Base-by-base conservation (phyloP, 75 land plant species). In the Adiantum capillusveneris region DNA sequence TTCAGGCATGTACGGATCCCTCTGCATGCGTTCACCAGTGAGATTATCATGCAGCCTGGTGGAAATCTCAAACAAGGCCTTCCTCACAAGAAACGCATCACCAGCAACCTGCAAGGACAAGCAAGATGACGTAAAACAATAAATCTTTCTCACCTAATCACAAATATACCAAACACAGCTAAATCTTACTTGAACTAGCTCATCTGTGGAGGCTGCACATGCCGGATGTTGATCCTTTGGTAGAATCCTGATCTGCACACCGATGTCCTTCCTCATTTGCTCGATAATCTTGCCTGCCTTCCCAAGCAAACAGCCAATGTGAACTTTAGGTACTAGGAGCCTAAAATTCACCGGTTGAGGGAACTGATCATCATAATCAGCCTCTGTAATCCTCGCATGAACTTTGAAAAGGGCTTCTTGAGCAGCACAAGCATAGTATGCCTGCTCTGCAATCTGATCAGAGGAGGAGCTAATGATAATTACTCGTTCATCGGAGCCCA, bases 41-140 rank as follows among this genome's bases (percentile, higher is more conserved):
- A 71, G 65, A 63, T 60, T 79, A 7, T 78, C 82, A 58, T 78
- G 76, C 51, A 89, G 63, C 20, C 77, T 42, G 0, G 66, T 44
- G 14, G 90, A 72, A 28, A 89, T 78, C 31, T 78, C 54, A 60
- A 71, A 13, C 21, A 89, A 65, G 20, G 86, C 90, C 56, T 78
- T 85, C 63, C 78, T 85, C 48, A 85, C 79, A 5, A 75, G 70
- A 41, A 50, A 37, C 52, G 65, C 54, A 27, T 75, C 74, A 19
- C 95, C 95, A 26, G 66, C 54, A 49, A 88, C 71, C 93, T 88
- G 77, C 44, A 65, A 12, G 26, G 53, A 54, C 0, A 45, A 45
- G 2, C 25, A 1, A 44, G 1, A 34, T 34, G 9, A 34, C 9
- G 37, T 3, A 34, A 34, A 9, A 9, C 37, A 34, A 5, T 3